Evolutionary conservation across 164 flowering plant species (phyloP), one percentile per base, ranked within the genome.

Genomic region (Cinnamomum chago): DNA sequence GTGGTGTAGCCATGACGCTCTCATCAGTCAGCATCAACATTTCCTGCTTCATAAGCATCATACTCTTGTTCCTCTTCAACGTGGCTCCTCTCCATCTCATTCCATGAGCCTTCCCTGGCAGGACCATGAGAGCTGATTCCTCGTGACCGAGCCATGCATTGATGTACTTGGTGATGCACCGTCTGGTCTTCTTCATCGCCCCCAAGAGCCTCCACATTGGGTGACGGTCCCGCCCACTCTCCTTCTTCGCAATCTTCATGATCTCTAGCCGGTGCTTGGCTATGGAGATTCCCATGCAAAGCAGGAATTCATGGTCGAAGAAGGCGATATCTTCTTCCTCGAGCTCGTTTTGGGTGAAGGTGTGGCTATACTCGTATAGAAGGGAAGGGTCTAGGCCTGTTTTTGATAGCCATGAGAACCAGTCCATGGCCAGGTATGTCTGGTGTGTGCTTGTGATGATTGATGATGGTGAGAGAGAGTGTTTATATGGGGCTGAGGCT

Each of bases 201-300:
- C 78, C 65, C 1, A 92, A 30, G 64, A 93, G 81, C 73, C 83
- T 84, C 1, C 87, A 74, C 35, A 91, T 62, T 7, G 90, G 81
- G 20, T 64, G 84, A 15, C 79, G 84, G 12, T 62, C 64, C 0
- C 70, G 69, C 50, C 83, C 78, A 24, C 66, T 84, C 52, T 86
- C 87, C 73, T 85, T 88, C 72, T 80, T 82, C 6, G 88, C 89
- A 25, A 92, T 90, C 84, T 90, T 94, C 78, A 92, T 89, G 7
- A 94, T 94, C 81, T 90, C 97, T 2, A 94, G 85, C 75, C 98
- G 67, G 79, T 94, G 98, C 73, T 94, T 92, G 80, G 92, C 97
- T 20, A 92, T 82, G 24, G 85, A 79, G 58, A 94, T 81, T 13
- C 98, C 98, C 86, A 94, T 84, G 77, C 96, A 92, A 51, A 86